Base-by-base conservation (phyloP, 2,329 filamentous ascomycete genomes). In the Talaromyces sp. region DNA sequence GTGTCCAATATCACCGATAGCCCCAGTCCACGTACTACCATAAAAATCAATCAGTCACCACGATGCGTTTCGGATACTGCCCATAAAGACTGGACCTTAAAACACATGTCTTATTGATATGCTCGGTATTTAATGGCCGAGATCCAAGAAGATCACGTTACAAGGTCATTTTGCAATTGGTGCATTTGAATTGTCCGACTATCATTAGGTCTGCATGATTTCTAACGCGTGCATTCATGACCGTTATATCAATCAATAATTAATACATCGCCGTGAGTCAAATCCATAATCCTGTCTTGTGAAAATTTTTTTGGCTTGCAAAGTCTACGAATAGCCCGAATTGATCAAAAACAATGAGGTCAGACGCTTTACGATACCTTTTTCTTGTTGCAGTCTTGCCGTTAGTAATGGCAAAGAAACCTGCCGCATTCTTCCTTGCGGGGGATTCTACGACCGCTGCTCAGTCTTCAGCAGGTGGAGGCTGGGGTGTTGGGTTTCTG, bases 401-500 rank as follows among this genome's bases (percentile, higher is more conserved):
- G 13, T 56, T 19, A 11, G 35, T 33, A 13, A 56, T 56, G 27
- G 52, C 52, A 22, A 11, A 19, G 37, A 61, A 27, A 24, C 59
- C 59, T 22, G 43, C 41, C 27, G 47, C 47, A 16, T 61, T 61
- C 27, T 49, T 47, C 16, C 59, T 61, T 22, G 59, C 59, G 16
- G 59, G 59, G 5, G 59, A 61, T 35, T 49, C 43, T 50, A 61
- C 58, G 8, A 61, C 58, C 4, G 58, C 59, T 11, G 47, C 27
- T 13, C 59, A 61, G 22, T 61, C 59, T 16, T 61, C 59, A n/a
- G 59, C 13, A 24, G 59, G 59, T 24, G 59, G 59, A 13, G 59
- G 59, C 13, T 61, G 59, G 59, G 59, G 59, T 16, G 43, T 49
- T 19, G 59, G 59, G 11, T 61, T 61, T 33, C 45, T 61, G 31